phyloP scores from a whole-genome alignment of 495 filamentous ascomycete species.

The Glutinoglossum americanum region DNA sequence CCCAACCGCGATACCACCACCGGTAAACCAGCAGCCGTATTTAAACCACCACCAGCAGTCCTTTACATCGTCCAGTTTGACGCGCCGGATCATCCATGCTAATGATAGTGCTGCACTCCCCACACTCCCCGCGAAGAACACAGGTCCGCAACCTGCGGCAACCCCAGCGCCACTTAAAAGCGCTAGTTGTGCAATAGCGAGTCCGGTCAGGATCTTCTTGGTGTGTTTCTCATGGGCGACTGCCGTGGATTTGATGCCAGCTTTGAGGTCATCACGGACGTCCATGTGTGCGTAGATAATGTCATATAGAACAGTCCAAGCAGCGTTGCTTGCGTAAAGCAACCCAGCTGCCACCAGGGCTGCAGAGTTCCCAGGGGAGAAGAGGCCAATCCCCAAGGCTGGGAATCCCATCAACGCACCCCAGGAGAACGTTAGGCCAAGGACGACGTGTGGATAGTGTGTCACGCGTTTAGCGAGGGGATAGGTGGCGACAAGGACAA shows the following conservation, averaged over 20 bases:
- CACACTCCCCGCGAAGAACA: conserved; percentile 70
- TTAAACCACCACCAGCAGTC: conserved; percentile 98
- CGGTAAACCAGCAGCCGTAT: conserved; percentile 46
- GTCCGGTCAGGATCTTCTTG: conserved; percentile 57
- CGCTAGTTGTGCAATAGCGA: conserved; percentile 57
- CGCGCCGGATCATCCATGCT: conserved; percentile 72
- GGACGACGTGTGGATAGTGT: conserved; percentile 79
- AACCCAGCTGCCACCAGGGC: conserved; percentile 45
- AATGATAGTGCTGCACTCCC: conserved; percentile 58
- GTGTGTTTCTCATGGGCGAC: conserved; percentile 74
- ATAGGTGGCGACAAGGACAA: conserved; percentile 64
- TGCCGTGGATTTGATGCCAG: conserved; percentile 89
- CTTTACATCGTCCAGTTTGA: conserved; percentile 59
- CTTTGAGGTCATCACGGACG: conserved; percentile 78
- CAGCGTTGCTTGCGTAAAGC: conserved; percentile 67
- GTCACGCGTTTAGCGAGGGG: conserved; percentile 87
- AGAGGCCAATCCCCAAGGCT: conserved; percentile 64
- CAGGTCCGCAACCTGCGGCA: conserved; percentile 53
- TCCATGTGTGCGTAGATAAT: conserved; percentile 99
- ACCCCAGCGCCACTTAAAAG: conserved; percentile 58
- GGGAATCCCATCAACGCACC: conserved; percentile 94
- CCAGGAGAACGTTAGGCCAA: conserved; percentile 92
- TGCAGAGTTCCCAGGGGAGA: conserved; percentile 30
- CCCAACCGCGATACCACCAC: conserved; percentile 41
- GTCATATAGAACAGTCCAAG: conserved; percentile 92